phyloP scores from a whole-genome alignment of 805 yeast species.

The Millerago galiae region DNA sequence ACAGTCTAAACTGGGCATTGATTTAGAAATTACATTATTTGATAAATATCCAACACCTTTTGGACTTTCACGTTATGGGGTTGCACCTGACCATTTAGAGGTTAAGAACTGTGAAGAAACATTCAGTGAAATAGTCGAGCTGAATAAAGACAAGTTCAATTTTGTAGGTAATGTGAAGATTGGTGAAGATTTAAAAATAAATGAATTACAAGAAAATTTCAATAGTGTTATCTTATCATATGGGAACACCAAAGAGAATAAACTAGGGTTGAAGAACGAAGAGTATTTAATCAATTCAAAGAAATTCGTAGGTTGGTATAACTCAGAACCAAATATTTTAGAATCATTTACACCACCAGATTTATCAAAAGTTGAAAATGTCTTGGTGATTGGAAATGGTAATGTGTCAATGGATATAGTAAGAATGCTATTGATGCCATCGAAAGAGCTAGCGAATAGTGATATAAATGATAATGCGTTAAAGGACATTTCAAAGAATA shows the following conservation, averaged over 20 bases:
- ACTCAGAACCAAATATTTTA: conserved; percentile 65
- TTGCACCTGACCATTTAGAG: conserved; percentile 99
- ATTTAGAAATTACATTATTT: conserved; percentile 57
- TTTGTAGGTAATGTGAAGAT: conserved; percentile 70
- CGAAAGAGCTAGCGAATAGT: conserved; percentile 51
- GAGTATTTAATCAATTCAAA: conserved; percentile 59
- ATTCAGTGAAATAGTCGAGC: conserved; percentile 37
- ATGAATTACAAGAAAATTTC: conserved; percentile 46
- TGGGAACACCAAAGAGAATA: conserved; percentile 64
- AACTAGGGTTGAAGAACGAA: conserved; percentile 50
- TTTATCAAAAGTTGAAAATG: conserved; percentile 52
- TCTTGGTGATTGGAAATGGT: conserved; percentile 90
- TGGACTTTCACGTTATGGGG: conserved; percentile 90
- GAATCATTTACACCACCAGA: conserved; percentile 42
- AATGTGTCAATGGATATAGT: conserved; percentile 94
- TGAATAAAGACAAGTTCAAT: conserved; percentile 31
- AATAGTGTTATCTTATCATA: conserved; percentile 76
- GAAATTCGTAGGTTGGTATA: conserved; percentile 93
- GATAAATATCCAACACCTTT: conserved; percentile 86
- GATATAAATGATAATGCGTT: conserved; percentile 68
- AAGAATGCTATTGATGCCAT: conserved; percentile 61
- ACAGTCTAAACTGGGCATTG: conserved; percentile 12
- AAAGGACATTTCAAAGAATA: conserved; percentile 41
- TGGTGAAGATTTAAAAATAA: conserved; percentile 54
- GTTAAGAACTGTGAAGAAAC: conserved; percentile 77